Conservation (phyloP, 23 red algal species). For the Gracilaria domingensis region DNA sequence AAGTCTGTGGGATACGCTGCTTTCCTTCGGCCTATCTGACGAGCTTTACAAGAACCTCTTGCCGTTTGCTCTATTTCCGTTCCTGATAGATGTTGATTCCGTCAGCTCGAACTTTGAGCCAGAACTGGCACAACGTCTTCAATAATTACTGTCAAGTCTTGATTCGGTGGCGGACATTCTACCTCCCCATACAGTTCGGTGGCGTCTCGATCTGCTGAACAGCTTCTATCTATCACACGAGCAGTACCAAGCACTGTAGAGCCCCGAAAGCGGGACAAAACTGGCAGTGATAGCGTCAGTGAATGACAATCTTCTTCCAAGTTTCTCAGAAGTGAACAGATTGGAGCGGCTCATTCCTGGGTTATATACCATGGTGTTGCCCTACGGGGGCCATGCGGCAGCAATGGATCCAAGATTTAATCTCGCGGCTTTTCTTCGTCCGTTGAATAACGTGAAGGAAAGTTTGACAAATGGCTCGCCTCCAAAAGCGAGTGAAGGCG, state of each 20-base stretch:
- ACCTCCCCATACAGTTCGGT: conserved; percentile 48
- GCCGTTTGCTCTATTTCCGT: conserved; percentile 45
- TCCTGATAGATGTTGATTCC: conserved; percentile 48
- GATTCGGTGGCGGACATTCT: conserved; percentile 36
- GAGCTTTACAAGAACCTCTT: conserved; percentile 29
- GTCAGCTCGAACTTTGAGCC: conserved; percentile 1
- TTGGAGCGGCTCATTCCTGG: conserved; percentile 54
- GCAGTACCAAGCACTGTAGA: conserved; percentile 12
- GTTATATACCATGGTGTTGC: conserved; percentile 50
- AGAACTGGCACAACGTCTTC: conserved; percentile 20
- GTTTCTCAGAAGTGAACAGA: conserved; percentile 43
- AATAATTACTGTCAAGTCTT: conserved; percentile 20
- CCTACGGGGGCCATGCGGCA: conserved; percentile 64
- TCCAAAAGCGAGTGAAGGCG: background rate
- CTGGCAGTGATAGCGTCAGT: conserved; percentile 39
- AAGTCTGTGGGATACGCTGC: conserved; percentile 58
- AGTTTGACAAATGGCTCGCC: background rate
- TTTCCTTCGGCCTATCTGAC: conserved; percentile 45
- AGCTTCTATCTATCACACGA: conserved; percentile 9
- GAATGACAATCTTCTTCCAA: conserved; percentile 83
- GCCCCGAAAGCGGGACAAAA: conserved; percentile 2
- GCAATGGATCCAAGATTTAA: conserved; percentile 59
- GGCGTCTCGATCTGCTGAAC: conserved; percentile 58
- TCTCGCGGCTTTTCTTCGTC: conserved; percentile 30
- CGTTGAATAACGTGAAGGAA: conserved; percentile 25